Evolutionary conservation across 2,329 filamentous ascomycete species (phyloP), one percentile per base, ranked within the genome.

Genomic region (Exophiala viscosa): DNA sequence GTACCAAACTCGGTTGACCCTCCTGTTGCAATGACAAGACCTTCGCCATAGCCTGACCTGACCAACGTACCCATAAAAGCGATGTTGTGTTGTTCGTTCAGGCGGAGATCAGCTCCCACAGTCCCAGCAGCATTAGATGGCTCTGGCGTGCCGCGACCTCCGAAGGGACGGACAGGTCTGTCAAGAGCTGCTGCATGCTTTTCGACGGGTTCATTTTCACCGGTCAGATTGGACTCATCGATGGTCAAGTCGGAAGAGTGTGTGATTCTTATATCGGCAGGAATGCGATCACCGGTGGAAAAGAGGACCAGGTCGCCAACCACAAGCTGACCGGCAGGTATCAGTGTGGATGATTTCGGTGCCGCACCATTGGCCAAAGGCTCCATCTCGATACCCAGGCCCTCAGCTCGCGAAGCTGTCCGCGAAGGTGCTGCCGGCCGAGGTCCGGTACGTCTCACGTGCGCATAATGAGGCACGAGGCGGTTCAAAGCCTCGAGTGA

Each of bases 11-110:
- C 90, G 0, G 95, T 99, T 54, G 88, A 84, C 31, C 88, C 87
- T 50, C 95, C 95, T 5, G 93, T 99, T 7, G 91, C 90, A 68
- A 96, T 95, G n/a, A 99, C 93, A 60, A 99, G 86, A 39, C 93
- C 93, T 69, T 96, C 91, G 0, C 93, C 93, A 65, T 99, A 87
- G 9, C 93, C 93, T 33, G 92, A 96, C 60, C 92, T 89, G 32
- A 99, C 90, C 60, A 99, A 72, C 2, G 93, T 99, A 23, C 93
- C 93, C 91, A 99, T 97, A 69, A 96, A 97, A 2, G 91, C 93
- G 67, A 99, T 91, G 65, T 99, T 97, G 64, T 87, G 88, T 62
- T 86, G 83, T 48, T 87, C 86, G 57, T 87, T 88, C 45, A 87
- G 73, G 44, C 83, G 79, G 40, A 88, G 80, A 60, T 87, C 85